Conservation (phyloP, 2,329 filamentous ascomycete genomes). For the Septoria petroselini region DNA sequence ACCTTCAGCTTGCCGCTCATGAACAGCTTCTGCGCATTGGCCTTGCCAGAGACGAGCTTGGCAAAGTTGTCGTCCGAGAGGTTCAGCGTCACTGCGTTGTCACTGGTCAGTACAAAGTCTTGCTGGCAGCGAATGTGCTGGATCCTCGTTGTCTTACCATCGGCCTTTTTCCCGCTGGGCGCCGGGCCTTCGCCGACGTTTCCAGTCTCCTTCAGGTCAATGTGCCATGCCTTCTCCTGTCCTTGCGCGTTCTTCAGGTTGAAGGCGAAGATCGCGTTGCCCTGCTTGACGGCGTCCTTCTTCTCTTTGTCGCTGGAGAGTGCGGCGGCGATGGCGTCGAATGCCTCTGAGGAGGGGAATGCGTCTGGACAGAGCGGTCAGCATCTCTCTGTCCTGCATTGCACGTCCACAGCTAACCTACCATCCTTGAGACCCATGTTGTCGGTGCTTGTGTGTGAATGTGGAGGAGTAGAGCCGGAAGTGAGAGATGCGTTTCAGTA, state of each 20-base stretch:
- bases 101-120: too few relatives aligned
- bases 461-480: not conserved
- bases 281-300: slow-evolving; percentile 86
- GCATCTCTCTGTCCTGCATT: not conserved
- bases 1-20: slow-evolving; percentile 99
- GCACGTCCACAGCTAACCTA: slow-evolving; percentile 36
- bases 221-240: slow-evolving; percentile 82
- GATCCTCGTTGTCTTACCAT: slow-evolving; percentile 56
- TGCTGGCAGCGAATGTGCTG: not conserved
- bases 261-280: slow-evolving; percentile 84
- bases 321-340: slow-evolving; percentile 77
- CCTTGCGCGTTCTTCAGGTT: slow-evolving; percentile 83
- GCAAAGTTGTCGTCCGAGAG: slow-evolving; percentile 85
- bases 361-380: slow-evolving; percentile 40
- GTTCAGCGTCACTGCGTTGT: slow-evolving; percentile 68
- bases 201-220: slow-evolving; percentile 90
- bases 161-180: slow-evolving; percentile 71
- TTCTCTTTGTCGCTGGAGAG: slow-evolving; percentile 69
- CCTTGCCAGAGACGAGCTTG: slow-evolving; percentile 78
- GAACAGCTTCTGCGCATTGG: slow-evolving; percentile 91
- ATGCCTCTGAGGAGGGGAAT: slow-evolving; percentile 87
- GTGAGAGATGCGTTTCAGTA: not conserved
- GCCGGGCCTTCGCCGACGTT: slow-evolving; percentile 71
- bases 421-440: slow-evolving; percentile 71
- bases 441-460: not conserved